Evolutionary conservation across 495 filamentous ascomycete genomes (phyloP).

Genomic region (Trichoderma reesei): DNA sequence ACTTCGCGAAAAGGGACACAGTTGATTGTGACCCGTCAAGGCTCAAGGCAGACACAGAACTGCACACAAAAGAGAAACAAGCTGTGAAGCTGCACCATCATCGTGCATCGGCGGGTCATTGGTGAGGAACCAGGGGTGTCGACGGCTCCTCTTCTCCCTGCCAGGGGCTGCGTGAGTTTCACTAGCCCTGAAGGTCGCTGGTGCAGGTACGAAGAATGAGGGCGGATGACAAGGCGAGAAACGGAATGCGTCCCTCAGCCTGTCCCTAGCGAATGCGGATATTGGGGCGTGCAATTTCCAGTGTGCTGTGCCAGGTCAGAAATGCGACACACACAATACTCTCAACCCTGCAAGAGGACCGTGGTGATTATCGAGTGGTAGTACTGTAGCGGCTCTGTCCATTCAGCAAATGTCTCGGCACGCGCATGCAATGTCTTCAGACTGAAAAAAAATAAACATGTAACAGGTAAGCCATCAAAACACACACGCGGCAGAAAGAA

Average conservation of each 20-base stretch:
- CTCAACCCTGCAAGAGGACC: neutral
- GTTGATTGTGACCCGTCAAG: too few relatives aligned
- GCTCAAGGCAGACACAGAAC: neutral
- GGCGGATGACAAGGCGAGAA: slow-evolving; percentile 2
- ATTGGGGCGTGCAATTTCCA: neutral
- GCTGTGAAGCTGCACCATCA: neutral
- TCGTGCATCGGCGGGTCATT: slow-evolving; percentile 4
- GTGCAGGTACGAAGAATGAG: neutral
- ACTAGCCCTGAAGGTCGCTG: neutral
- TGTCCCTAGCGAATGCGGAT: neutral
- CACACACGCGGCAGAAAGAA: neutral
- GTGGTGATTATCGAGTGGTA: neutral
- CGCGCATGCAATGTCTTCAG: too few relatives aligned
- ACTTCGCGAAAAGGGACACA: neutral
- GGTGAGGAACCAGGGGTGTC: neutral
- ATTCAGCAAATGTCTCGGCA: neutral
- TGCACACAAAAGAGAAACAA: neutral
- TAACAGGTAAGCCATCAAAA: neutral
- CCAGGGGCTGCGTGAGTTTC: slow-evolving; percentile 2
- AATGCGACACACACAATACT: neutral
- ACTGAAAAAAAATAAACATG: neutral
- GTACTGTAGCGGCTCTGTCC: neutral
- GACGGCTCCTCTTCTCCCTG: neutral
- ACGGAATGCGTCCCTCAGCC: slow-evolving; percentile 2
- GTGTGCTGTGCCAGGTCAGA: neutral